Percentiles rank a stretch among this genome's conserved stretches.
phyloP scores from a whole-genome alignment of 2,329 filamentous ascomycete species.

The Fusarium sp. region DNA sequence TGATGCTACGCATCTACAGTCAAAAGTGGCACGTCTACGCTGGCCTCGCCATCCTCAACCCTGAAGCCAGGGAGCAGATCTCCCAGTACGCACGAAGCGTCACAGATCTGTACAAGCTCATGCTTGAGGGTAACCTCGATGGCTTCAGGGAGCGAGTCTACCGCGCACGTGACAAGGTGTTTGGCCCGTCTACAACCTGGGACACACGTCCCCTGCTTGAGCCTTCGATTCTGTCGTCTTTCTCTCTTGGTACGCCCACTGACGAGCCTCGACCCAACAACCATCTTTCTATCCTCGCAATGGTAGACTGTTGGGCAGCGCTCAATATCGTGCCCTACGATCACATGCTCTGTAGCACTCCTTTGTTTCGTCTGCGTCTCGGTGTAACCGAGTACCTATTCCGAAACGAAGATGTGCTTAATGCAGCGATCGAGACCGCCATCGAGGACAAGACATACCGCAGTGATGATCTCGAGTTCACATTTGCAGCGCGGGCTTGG shows the following conservation, averaged over 20 bases:
- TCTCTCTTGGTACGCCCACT: slow-evolving; percentile 82
- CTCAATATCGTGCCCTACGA: slow-evolving; percentile 96
- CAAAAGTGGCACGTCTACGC: slow-evolving; percentile 99
- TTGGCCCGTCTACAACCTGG: slow-evolving; percentile 77
- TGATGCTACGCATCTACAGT: slow-evolving; percentile 95
- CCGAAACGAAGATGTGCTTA: slow-evolving; percentile 83
- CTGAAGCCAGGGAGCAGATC: slow-evolving; percentile 92
- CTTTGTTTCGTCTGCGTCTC: slow-evolving; percentile 95
- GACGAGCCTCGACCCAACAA: slow-evolving; percentile 84
- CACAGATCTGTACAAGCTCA: slow-evolving; percentile 95
- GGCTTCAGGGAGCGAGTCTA: slow-evolving; percentile 83
- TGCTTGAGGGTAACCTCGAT: slow-evolving; percentile 86
- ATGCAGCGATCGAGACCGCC: slow-evolving; percentile 88
- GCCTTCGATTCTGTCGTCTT: slow-evolving; percentile 88
- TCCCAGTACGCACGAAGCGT: slow-evolving; percentile 93
- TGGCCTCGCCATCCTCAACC: slow-evolving; percentile 96
- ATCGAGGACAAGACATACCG: slow-evolving; percentile 92
- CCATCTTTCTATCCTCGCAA: slow-evolving; percentile 92
- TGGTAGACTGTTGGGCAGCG: slow-evolving; percentile 98
- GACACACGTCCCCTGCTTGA: slow-evolving; percentile 79
- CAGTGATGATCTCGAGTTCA: slow-evolving; percentile 97
- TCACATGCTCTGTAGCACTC: slow-evolving; percentile 99
- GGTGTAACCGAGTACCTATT: slow-evolving; percentile 98
- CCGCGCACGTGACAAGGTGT: slow-evolving; percentile 76
- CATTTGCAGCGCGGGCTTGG: slow-evolving; percentile 96